Base-by-base conservation (phyloP, 441 rosid species). In the Hura crepitans region DNA sequence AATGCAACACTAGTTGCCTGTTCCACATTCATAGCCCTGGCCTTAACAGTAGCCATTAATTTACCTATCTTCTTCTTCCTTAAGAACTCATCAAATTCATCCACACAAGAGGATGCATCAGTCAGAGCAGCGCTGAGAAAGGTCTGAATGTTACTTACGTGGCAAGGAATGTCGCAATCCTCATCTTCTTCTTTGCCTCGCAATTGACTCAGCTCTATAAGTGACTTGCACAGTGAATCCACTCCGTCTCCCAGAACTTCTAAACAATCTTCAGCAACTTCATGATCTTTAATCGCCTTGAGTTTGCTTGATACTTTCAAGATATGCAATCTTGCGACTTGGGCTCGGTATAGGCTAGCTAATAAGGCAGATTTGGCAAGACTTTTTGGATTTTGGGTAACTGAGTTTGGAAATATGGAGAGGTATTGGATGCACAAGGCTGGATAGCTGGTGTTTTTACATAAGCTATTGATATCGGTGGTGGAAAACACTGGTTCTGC, bases 21-120 rank as follows among this genome's bases (percentile, higher is more conserved):
- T 15, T 62, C 66, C 7, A 47, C 66, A 43, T 62, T 62, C 22
- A 62, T 22, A 43, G 66, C 53, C 60, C 33, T 25, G 13, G 28
- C 30, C 70, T 33, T 51, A 51, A 51, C 25, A 5, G n/a, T 20
- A 3, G 56, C 70, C 60, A 51, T 51, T 22, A 51, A 33, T 15
- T 53, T 66, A 13, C 66, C 31, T 6, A 62, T 9, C 14, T 25
- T 22, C 66, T 43, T 62, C 51, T 35, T 62, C 12, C 18, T 13
- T 20, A 25, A 15, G 3, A 62, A 20, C 35, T 62, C 66, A 62
- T 43, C 53, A 42, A 62, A 43, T 11, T 62, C 66, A 6, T 23
- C 66, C 6, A 25, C 53, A 13, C 66, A 62, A 23, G 49, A 15
- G n/a, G 66, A 43, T 11, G 66, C 66, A 47, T 62, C 66, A 6